A percentile compares a stretch with the other conserved stretches of the same genome.
Evolutionary conservation across 1,284 basidiomycete genomes (phyloP).

Genomic region (Cutaneotrichosporon cavernicola): DNA sequence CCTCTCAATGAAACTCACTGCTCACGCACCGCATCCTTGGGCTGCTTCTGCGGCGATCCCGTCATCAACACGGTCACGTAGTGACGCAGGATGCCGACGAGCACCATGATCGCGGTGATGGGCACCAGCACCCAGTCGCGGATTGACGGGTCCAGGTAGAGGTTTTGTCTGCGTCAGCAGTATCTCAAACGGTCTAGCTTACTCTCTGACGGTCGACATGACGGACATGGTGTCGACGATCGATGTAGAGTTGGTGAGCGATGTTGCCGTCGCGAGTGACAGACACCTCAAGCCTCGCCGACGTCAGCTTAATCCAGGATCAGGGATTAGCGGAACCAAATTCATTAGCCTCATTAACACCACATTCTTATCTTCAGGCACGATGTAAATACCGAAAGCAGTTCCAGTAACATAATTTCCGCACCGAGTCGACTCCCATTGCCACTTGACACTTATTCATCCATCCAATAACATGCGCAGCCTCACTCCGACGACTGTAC

Average conservation of each 20-base stretch:
- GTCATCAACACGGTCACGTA: slow-evolving; percentile 88
- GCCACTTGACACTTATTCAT: background rate
- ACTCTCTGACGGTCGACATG: slow-evolving; percentile 25
- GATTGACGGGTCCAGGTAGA: slow-evolving; percentile 90
- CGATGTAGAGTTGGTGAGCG: background rate
- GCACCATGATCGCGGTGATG: slow-evolving; percentile 95
- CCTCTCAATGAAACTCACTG: slow-evolving; percentile 64
- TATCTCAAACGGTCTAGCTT: background rate
- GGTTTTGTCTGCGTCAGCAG: slow-evolving; percentile 43
- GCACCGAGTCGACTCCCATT: background rate
- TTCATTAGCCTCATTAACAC: background rate
- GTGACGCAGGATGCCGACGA: slow-evolving; percentile 90
- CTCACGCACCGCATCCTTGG: slow-evolving; percentile 78
- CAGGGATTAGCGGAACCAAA: background rate
- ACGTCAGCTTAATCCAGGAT: background rate
- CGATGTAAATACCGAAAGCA: background rate
- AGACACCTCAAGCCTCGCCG: background rate
- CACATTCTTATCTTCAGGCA: background rate
- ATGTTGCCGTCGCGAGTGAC: background rate
- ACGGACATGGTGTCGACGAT: slow-evolving; percentile 2
- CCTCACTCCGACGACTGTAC: slow-evolving; percentile 31
- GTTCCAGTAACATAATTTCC: background rate
- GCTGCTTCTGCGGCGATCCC: slow-evolving; percentile 75
- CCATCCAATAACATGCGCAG: slow-evolving; percentile 30
- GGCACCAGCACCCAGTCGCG: slow-evolving; percentile 85